phyloP scores from a whole-genome alignment of 768 basidiomycete genomes.

The Mycena amicta region DNA sequence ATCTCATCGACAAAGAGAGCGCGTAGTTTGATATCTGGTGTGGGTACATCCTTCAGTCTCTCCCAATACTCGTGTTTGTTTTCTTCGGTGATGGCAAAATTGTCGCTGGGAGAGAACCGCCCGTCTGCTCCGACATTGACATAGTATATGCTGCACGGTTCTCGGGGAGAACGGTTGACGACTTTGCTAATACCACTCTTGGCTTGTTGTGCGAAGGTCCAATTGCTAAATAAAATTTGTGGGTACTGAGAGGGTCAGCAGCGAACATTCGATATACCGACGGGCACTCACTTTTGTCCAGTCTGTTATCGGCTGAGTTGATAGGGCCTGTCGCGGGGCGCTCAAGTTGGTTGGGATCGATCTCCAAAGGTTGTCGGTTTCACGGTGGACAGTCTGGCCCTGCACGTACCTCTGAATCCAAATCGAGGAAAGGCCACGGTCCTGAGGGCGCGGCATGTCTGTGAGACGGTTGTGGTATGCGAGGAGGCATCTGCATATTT shows the following conservation, averaged over 20 bases:
- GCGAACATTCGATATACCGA: no score
- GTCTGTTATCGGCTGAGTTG: neutral
- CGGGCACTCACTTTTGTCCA: constrained; percentile 12
- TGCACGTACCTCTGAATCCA: constrained; percentile 29
- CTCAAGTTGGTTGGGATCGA: constrained; percentile 23
- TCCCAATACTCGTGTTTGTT: constrained; percentile 38
- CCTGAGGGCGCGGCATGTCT: constrained; percentile 42
- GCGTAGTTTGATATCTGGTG: constrained; percentile 42
- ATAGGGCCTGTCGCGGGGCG: constrained; percentile 5
- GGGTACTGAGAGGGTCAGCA: constrained; percentile 48
- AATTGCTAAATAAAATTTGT: constrained; percentile 56
- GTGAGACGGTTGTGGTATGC: constrained; percentile 26
- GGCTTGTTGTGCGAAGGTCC: constrained; percentile 50
- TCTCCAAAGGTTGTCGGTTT: constrained; percentile 5
- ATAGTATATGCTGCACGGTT: constrained; percentile 36
- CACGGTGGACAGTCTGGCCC: neutral
- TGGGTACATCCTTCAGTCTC: constrained; percentile 30
- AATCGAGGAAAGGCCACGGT: constrained; percentile 47
- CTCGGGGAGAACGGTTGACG: constrained; percentile 24
- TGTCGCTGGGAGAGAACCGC: constrained; percentile 28
- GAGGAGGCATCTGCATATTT: constrained; percentile 20
- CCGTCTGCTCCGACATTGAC: constrained; percentile 44
- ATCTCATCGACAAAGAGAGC: constrained; percentile 55
- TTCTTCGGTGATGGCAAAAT: constrained; percentile 23
- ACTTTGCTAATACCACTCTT: constrained; percentile 39